Conservation (phyloP, 495 filamentous ascomycete species). For the Apodospora peruviana region DNA sequence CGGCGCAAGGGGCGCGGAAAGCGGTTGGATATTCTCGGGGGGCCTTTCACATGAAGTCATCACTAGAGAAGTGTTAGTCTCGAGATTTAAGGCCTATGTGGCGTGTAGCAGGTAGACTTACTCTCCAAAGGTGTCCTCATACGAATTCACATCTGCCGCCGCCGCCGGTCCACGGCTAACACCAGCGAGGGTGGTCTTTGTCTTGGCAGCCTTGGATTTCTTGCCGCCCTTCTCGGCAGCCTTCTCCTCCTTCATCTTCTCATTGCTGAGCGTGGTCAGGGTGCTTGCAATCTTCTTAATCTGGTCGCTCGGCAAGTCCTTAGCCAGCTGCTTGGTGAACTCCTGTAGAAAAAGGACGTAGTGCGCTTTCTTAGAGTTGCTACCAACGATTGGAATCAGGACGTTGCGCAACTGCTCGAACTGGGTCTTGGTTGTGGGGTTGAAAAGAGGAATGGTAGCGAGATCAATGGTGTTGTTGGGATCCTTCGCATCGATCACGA, state of each 20-base stretch:
- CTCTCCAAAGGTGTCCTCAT: constrained; percentile 74
- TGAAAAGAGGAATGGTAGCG: constrained; percentile 73
- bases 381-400: constrained; percentile 66
- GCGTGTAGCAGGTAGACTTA: constrained; percentile 40
- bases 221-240: constrained; percentile 87
- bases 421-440: constrained; percentile 78
- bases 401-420: constrained; percentile 70
- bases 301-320: constrained; percentile 82
- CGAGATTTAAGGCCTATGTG: not conserved
- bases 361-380: constrained; percentile 79
- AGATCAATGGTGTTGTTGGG: constrained; percentile 77
- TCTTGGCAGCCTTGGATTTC: constrained; percentile 94
- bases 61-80: constrained; percentile 27
- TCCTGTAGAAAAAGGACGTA: constrained; percentile 87
- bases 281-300: constrained; percentile 90
- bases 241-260: constrained; percentile 99
- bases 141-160: constrained; percentile 62
- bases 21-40: not conserved
- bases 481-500: constrained; percentile 63
- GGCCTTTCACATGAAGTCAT: constrained; percentile 47
- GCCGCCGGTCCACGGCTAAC: constrained; percentile 49
- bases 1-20: constrained; percentile 2
- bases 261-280: constrained; percentile 81
- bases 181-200: constrained; percentile 76
- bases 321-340: constrained; percentile 77